Base-by-base conservation (phyloP, 208 protist genomes). In the Phytomonas sp. region DNA sequence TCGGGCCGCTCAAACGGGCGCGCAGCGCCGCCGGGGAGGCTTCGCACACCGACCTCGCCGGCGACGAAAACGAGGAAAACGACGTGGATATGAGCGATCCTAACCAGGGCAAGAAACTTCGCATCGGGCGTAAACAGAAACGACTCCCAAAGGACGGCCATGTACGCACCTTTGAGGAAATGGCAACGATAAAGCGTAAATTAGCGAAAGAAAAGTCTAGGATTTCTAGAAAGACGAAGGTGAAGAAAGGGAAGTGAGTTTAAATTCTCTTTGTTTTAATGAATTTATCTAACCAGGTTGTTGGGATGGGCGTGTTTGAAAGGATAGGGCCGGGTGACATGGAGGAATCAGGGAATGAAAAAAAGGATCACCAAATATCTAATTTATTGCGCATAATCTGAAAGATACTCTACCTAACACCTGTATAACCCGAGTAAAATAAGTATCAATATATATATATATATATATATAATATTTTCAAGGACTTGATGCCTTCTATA, bases 71-170 rank as follows among this genome's bases (percentile, higher is more conserved):
- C 12, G 74, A 71, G 29, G 84, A 93, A 56, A 73, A 74, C 31
- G 88, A 94, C 66, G 72, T 72, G 23, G 91, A 96, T 63, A 94
- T 92, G 63, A 93, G 84, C 71, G 78, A 96, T 70, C 91, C 91
- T 12, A 96, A 96, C 81, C 87, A 93, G 66, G 91, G 91, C 29
- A 96, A 94, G 81, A 96, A 96, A 74, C 75, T 96, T 29, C 91
- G 91, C 29, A 77, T 96, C 26, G 91, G 88, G 0, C 86, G 88
- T 19, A 96, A 96, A 78, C 77, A 83, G 70, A 86, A 88, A 62
- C 81, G 87, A 29, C 74, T 94, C 40, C 88, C 88, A 12, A 94
- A 93, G 84, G 87, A 96, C 70, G 91, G 91, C 30, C 83, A 85
- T 42, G 81, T 96, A 37, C 88, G 88, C 49, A 83, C 83, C 1